Conservation (phyloP, 495 filamentous ascomycete species). For the Aspergillus biplanus region DNA sequence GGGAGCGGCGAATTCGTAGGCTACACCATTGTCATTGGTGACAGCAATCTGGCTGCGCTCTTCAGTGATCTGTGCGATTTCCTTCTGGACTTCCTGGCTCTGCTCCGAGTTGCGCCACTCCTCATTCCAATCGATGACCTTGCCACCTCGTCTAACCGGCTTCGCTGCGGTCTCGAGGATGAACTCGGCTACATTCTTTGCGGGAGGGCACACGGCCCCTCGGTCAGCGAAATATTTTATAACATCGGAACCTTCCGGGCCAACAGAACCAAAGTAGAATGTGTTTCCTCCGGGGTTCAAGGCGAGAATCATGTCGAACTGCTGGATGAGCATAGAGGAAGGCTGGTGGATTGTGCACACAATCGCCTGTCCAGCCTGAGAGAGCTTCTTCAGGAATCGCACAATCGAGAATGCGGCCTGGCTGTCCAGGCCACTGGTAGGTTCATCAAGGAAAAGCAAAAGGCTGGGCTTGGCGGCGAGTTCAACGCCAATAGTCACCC, state of each 20-base stretch:
- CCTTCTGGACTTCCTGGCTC: conserved; percentile 52
- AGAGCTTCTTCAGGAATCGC: conserved; percentile 81
- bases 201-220: conserved; percentile 61
- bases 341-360: conserved; percentile 86
- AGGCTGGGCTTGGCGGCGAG: conserved; percentile 83
- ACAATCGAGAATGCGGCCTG: conserved; percentile 90
- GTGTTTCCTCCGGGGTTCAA: conserved; percentile 71
- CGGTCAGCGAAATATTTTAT: conserved; percentile 69
- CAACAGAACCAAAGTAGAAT: conserved; percentile 76
- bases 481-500: conserved; percentile 90
- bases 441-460: conserved; percentile 82
- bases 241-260: conserved; percentile 62
- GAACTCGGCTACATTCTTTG: conserved; percentile 83
- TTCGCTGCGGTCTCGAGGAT: conserved; percentile 81
- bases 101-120: conserved; percentile 70
- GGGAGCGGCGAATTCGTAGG: conserved; percentile 67
- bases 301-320: conserved; percentile 77
- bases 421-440: conserved; percentile 81
- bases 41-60: conserved; percentile 54
- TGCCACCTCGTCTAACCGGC: conserved; percentile 51
- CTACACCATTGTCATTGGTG: conserved; percentile 35
- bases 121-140: conserved; percentile 67
- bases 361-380: conserved; percentile 73
- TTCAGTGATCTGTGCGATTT: conserved; percentile 63
- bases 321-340: conserved; percentile 68